Evolutionary conservation across 2,329 filamentous ascomycete genomes (phyloP), one percentile per base, ranked within the genome.

Genomic region (Macroventuria anomochaeta): DNA sequence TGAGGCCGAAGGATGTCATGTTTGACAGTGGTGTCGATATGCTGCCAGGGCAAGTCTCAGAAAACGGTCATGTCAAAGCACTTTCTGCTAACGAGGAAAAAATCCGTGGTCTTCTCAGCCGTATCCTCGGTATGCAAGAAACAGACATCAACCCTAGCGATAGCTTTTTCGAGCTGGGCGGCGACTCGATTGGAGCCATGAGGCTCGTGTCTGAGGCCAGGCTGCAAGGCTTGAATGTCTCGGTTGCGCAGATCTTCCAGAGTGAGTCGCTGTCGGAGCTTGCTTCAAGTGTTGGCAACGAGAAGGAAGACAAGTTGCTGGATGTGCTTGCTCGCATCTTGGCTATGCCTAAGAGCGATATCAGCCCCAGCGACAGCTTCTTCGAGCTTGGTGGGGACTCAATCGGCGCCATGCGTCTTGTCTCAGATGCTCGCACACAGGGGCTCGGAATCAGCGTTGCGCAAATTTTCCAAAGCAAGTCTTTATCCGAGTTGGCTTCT

Each of bases 231-330:
- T 55, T 76, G 7, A 63, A 62, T 12, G 56, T 81, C 1, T 75
- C 71, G 0, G 79, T 81, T 2, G 71, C 74, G 4, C 73, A 78
- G 37, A 73, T 79, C 18, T 81, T 81, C 61, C 62, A 68, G 15
- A 69, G 67, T 39, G 60, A 76, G 75, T 70, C 76, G 17, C 67
- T 82, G 6, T 59, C 73, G 46, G 83, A 86, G 49, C 82, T 86
- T 68, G 83, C 85, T 2, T 77, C 76, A 37, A 73, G 76, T 0
- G 61, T 85, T 67, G 55, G 60, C 8, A 70, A 66, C 15, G 58
- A 61, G 23, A 71, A 64, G n/a, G 68, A 73, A 38, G 61, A 67
- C 2, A 72, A 66, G 48, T 53, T 76, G 3, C 41, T 65, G 3
- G 51, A 59, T 2, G 54, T 71, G 8, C 62, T 74, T 23, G 61